Base-by-base conservation (phyloP, 768 basidiomycete species). In the Cubamyces sp. region DNA sequence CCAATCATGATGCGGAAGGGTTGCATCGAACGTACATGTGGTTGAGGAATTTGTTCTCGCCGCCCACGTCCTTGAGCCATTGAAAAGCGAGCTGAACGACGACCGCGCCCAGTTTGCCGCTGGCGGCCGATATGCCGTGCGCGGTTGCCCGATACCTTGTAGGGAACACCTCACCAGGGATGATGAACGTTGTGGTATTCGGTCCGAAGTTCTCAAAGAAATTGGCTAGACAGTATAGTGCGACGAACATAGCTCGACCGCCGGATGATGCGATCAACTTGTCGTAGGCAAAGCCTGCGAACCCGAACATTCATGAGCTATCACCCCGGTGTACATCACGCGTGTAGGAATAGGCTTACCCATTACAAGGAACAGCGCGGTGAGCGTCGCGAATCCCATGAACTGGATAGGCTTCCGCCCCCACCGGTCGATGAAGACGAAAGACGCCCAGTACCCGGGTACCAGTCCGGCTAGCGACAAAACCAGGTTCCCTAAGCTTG, bases 181-280 rank as follows among this genome's bases (percentile, higher is more conserved):
- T 66, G 64, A 81, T 74, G 69, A 80, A 80, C 28, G 77, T 79
- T 6, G 78, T 79, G 16, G 76, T 76, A 62, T 78, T 79, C 19
- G 78, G 76, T 8, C 79, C 78, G 59, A 80, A 80, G 69, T 80
- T 80, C 69, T 79, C 76, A 73, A 78, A 77, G 69, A 78, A 75
- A 58, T 78, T 77, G 16, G 77, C 68, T 46, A 79, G 59, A 58
- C 78, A 77, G 71, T 77, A 80, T 37, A 75, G 66, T 50, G 73
- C 73, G 61, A 79, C 73, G 68, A 81, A 74, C 23, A 68, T 69
- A 15, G 66, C 73, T 16, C 61, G 67, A 57, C 66, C 70, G 53
- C 54, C 53, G 40, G 46, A 50, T 11, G 72, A 72, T 65, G 42
- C 64, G 42, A 53, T 72, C 69, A 73, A 69, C 67, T 48, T 69